Percentiles rank a stretch among this genome's conserved stretches.
Evolutionary conservation across 768 basidiomycete genomes (phyloP).

Genomic region (Fomitopsis pulvina): DNA sequence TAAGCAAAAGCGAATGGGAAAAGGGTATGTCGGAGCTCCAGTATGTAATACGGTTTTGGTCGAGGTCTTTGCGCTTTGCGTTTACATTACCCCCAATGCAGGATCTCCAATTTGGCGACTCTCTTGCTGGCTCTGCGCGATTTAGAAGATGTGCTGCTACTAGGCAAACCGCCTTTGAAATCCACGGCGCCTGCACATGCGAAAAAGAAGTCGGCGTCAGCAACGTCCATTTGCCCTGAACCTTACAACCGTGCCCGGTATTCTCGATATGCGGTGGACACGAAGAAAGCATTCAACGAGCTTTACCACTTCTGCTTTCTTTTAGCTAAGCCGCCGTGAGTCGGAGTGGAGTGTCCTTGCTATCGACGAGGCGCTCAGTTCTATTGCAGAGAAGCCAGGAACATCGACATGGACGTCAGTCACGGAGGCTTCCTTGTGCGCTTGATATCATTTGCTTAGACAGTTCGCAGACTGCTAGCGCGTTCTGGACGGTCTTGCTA

Average conservation of each 20-base stretch:
- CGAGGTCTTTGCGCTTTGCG: constrained; percentile 4
- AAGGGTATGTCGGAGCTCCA: constrained; percentile 41
- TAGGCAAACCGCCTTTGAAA: constrained; percentile 31
- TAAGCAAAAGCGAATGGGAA: constrained; percentile 67
- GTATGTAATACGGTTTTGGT: constrained; percentile 27
- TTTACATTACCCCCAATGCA: constrained; percentile 16
- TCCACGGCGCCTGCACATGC: constrained; percentile 12
- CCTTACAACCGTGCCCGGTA: constrained; percentile 53
- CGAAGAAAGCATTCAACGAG: constrained; percentile 48
- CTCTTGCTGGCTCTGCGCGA: constrained; percentile 50
- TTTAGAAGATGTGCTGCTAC: constrained; percentile 56
- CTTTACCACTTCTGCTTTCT: constrained; percentile 69
- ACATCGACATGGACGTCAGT: constrained; percentile 76
- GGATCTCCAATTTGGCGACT: constrained; percentile 42
- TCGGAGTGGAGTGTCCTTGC: constrained; percentile 8
- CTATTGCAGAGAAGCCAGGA: constrained; percentile 51
- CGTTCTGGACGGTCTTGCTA: constrained; percentile 73
- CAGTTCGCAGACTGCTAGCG: constrained; percentile 49
- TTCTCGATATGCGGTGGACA: constrained; percentile 40
- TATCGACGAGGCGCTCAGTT: background rate
- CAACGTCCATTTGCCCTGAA: constrained; percentile 36
- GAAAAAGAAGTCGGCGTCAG: constrained; percentile 29
- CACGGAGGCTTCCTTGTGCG: background rate
- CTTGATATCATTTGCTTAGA: background rate
- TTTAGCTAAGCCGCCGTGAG: constrained; percentile 68